Evolutionary conservation across 2,329 filamentous ascomycete species (phyloP).

Genomic region (Rhinocladiella mackenziei): DNA sequence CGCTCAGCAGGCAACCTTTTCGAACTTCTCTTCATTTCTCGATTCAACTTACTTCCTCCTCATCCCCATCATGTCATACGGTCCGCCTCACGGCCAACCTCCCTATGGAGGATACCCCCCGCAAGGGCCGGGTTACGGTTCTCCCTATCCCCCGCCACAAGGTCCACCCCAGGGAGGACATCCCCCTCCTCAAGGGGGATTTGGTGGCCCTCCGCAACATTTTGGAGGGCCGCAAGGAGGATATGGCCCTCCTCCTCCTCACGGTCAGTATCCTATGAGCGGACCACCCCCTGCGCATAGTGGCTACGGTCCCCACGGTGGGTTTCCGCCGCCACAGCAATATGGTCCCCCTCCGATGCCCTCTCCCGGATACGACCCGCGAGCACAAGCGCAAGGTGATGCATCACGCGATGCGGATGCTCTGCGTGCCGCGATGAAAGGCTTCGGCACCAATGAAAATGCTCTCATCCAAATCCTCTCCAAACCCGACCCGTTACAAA

Average conservation of each 20-base stretch:
- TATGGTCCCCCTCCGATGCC: conserved; percentile 56
- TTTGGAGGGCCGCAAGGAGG: conserved; percentile 10
- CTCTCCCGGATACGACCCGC: conserved; percentile 68
- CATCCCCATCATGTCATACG: conserved; percentile 21
- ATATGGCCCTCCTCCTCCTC: conserved; percentile 24
- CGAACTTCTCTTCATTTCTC: background rate
- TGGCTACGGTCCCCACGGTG: conserved; percentile 41
- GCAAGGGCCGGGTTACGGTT: conserved; percentile 22
- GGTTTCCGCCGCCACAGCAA: conserved; percentile 32
- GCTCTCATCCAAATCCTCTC: conserved; percentile 66
- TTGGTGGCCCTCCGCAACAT: conserved; percentile 16
- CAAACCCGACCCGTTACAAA: conserved; percentile 71
- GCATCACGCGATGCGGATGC: conserved; percentile 64
- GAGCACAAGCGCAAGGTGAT: conserved; percentile 61
- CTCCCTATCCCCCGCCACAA: conserved; percentile 16
- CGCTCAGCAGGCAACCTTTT: background rate
- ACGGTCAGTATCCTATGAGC: conserved; percentile 19
- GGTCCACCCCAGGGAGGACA: conserved; percentile 21
- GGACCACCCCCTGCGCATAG: conserved; percentile 36
- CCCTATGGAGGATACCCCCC: conserved; percentile 28
- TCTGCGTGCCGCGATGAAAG: conserved; percentile 82
- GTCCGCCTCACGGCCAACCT: conserved; percentile 27
- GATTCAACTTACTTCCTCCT: conserved; percentile 2
- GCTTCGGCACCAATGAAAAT: conserved; percentile 84
- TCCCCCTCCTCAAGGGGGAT: conserved; percentile 27